A percentile compares a stretch with the other conserved stretches of the same genome.
Evolutionary conservation across 2,329 filamentous ascomycete species (phyloP).

Genomic region (Talaromyces sp.): DNA sequence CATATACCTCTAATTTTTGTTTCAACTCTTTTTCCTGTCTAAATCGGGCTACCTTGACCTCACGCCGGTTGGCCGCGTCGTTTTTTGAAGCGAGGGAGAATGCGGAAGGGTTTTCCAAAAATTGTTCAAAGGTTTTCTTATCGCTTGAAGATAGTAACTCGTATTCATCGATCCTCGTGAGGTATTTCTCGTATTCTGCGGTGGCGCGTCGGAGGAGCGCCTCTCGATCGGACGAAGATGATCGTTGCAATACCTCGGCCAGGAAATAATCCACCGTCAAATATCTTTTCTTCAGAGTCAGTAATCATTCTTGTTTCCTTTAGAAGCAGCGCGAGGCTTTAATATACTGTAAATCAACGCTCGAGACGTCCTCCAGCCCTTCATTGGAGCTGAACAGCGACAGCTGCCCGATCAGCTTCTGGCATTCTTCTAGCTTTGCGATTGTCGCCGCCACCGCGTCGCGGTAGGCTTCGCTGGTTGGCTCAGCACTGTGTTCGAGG

Average conservation of each 20-base stretch:
- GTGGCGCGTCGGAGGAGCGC: conserved; percentile 58
- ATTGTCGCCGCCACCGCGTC: conserved; percentile 63
- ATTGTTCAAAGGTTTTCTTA: conserved; percentile 64
- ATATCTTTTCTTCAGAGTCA: conserved; percentile 47
- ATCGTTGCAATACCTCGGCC: conserved; percentile 69
- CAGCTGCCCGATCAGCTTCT: conserved; percentile 61
- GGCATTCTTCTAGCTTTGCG: conserved; percentile 65
- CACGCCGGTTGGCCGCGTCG: conserved; percentile 64
- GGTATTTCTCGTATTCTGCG: conserved; percentile 68
- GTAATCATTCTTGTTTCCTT: not conserved
- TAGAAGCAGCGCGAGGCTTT: not conserved
- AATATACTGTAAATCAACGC: conserved; percentile 68
- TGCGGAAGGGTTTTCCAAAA: conserved; percentile 62
- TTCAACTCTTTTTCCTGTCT: conserved; percentile 80
- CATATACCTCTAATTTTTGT: conserved; percentile 64
- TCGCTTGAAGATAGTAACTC: conserved; percentile 61
- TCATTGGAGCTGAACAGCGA: conserved; percentile 91
- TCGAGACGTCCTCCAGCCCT: conserved; percentile 75
- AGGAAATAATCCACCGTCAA: conserved; percentile 71
- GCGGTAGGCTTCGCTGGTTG: conserved; percentile 60
- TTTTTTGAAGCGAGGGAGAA: conserved; percentile 67
- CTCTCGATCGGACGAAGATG: conserved; percentile 59
- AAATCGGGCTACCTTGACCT: conserved; percentile 81
- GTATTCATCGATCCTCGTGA: conserved; percentile 73
- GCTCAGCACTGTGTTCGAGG: conserved; percentile 60